These are phyloP conservation scores for Citrullus colocynthis DNA, from an alignment of 306 rosid species.

Conservation along the genomic window DNA sequence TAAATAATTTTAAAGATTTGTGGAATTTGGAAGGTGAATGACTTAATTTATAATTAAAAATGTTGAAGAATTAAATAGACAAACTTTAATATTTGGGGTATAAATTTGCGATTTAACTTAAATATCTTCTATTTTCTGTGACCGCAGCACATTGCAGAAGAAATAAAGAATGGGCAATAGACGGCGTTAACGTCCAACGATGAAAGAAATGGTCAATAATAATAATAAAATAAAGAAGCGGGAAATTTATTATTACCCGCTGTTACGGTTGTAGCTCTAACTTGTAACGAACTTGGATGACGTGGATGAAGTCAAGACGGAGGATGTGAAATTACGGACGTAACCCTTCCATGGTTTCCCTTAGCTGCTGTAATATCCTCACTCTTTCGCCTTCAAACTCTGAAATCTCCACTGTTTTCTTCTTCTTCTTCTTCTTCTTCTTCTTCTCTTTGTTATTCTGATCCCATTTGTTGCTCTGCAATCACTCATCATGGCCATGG, in stretches of 20 bases:
- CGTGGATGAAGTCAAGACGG: not conserved
- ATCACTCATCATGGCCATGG: constrained; percentile 30
- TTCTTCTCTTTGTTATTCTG: not conserved
- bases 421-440: not conserved
- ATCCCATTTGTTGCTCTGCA: not conserved
- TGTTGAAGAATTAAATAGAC: too few relatives aligned
- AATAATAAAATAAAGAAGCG: not conserved
- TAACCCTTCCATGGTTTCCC: not conserved
- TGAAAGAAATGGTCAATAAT: not conserved
- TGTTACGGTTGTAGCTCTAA: not conserved
- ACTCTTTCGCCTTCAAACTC: not conserved
- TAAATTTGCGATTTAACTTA: too few relatives aligned
- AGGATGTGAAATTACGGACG: not conserved
- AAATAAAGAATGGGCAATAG: not conserved
- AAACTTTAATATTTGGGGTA: too few relatives aligned
- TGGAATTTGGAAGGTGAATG: too few relatives aligned
- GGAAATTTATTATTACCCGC: not conserved
- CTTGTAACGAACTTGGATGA: not conserved
- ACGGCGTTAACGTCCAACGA: not conserved
- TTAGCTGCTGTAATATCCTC: not conserved
- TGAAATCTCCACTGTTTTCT: not conserved
- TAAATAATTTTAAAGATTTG: too few relatives aligned
- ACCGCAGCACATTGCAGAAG: too few relatives aligned
- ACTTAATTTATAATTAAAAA: too few relatives aligned
- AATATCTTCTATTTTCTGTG: too few relatives aligned